Conservation (phyloP, 169 alveolate genomes). For the Miamiensis avidus region DNA sequence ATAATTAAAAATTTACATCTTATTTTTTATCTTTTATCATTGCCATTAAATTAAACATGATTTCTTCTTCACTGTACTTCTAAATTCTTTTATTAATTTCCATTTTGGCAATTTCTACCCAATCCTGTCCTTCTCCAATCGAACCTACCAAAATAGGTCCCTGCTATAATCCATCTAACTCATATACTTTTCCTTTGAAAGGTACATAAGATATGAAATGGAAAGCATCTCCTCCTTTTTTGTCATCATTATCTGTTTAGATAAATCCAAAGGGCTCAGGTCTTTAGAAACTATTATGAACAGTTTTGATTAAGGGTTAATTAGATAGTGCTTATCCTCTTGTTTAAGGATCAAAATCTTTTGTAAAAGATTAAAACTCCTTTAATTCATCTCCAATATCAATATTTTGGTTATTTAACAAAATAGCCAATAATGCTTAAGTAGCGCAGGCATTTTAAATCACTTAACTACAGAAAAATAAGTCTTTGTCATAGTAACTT, state of each 20-base stretch:
- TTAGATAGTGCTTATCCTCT: conserved; percentile 88
- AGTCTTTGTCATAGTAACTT: conserved; percentile 72
- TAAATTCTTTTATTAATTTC: conserved; percentile 63
- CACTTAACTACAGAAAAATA: conserved; percentile 92
- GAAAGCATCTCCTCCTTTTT: conserved; percentile 87
- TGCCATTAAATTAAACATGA: conserved; percentile 81
- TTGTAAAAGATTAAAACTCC: conserved; percentile 79
- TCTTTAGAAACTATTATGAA: conserved; percentile 78
- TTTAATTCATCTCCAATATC: conserved; percentile 87
- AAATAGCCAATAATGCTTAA: conserved; percentile 89
- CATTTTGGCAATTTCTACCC: conserved; percentile 73
- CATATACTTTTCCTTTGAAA: conserved; percentile 80
- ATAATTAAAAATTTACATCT: conserved; percentile 26
- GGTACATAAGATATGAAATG: conserved; percentile 91
- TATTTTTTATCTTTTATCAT: conserved; percentile 60
- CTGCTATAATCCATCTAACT: conserved; percentile 83
- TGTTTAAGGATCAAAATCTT: conserved; percentile 77
- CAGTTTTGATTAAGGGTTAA: conserved; percentile 75
- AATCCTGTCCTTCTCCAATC: conserved; percentile 58
- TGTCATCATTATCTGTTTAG: conserved; percentile 50
- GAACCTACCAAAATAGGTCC: conserved; percentile 80
- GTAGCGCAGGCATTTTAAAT: conserved; percentile 95
- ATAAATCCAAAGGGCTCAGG: conserved; percentile 77
- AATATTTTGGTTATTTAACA: conserved; percentile 72
- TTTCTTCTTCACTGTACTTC: conserved; percentile 65